Conservation (phyloP, 441 rosid genomes). For the Adansonia gregorii region DNA sequence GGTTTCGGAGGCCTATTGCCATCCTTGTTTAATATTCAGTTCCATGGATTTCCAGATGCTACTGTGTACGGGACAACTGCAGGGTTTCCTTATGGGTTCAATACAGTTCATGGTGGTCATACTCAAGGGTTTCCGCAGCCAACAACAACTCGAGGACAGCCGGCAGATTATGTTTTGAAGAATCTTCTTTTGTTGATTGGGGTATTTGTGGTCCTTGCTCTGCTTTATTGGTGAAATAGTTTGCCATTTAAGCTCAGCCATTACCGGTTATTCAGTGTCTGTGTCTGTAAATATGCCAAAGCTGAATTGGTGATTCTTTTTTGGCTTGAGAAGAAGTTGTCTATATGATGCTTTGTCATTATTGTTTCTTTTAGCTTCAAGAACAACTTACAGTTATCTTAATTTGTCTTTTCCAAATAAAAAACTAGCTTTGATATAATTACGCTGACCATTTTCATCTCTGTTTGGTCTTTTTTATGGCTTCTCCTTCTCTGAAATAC, state of each 20-base stretch:
- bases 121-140: slow-evolving; percentile 39
- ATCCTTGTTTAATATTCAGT: slow-evolving; percentile 64
- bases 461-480: no score
- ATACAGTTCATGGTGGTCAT: slow-evolving; percentile 57
- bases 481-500: not conserved
- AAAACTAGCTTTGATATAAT: not conserved
- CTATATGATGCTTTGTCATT: slow-evolving; percentile 22
- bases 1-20: slow-evolving; percentile 79
- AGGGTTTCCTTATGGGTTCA: slow-evolving; percentile 61
- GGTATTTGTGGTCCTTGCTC: slow-evolving; percentile 54
- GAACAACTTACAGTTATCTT: not conserved
- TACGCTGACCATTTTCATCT: no score
- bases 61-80: slow-evolving; percentile 62
- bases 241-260: slow-evolving; percentile 19
- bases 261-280: not conserved
- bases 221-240: slow-evolving; percentile 51
- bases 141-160: slow-evolving; percentile 44
- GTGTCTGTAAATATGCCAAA: not conserved
- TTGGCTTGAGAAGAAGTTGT: slow-evolving; percentile 25
- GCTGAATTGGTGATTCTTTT: slow-evolving; percentile 17
- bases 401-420: not conserved
- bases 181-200: slow-evolving; percentile 54
- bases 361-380: slow-evolving; percentile 2
- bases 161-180: slow-evolving; percentile 55
- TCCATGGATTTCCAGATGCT: slow-evolving; percentile 69